Evolutionary conservation across 371 early-diverging fungal genomes (phyloP), one percentile per base, ranked within the genome.

Genomic region (Chytridium lagenaria): DNA sequence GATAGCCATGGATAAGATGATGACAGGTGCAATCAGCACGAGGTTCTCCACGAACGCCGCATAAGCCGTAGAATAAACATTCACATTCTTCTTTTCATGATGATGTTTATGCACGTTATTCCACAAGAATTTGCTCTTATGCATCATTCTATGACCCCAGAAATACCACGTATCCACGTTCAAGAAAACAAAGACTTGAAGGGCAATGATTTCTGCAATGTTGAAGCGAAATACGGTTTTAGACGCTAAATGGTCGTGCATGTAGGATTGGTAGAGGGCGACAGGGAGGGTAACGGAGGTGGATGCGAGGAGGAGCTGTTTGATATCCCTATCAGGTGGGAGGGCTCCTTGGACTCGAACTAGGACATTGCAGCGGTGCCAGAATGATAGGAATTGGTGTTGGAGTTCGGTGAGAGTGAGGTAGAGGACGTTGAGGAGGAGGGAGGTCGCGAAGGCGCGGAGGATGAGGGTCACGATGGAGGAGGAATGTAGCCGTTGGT

Each of bases 81-180:
- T 40, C 26, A 64, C 1, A 34, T 61, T 61, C 61, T 44, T 44
- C 40, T 72, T 63, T 50, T 72, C 67, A 40, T 64, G 72, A 28
- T 66, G 66, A 30, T 66, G 66, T 44, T 64, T 72, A 50, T 72
- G 72, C 1, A 72, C 55, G n/a, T 57, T 30, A 50, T 72, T 72
- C 72, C 72, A 72, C 36, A 65, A 52, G 39, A 66, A 64, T 67
- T 72, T 72, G 52, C 67, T 72, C 67, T 72, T 72, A 52, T 72
- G 72, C 72, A 72, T 72, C 34, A n/a, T 50, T 10, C 72, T 40
- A 50, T 72, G 72, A 1, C 72, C 72, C 22, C 31, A 64, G 28
- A 72, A 72, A 61, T 72, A 72, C 66, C 66, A 66, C 3, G 66
- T 44, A 44, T 66, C 66, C 15, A 66, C 66, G 23, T 38, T 44